Conservation (phyloP, 768 basidiomycete genomes). For the Auricularia sp. region DNA sequence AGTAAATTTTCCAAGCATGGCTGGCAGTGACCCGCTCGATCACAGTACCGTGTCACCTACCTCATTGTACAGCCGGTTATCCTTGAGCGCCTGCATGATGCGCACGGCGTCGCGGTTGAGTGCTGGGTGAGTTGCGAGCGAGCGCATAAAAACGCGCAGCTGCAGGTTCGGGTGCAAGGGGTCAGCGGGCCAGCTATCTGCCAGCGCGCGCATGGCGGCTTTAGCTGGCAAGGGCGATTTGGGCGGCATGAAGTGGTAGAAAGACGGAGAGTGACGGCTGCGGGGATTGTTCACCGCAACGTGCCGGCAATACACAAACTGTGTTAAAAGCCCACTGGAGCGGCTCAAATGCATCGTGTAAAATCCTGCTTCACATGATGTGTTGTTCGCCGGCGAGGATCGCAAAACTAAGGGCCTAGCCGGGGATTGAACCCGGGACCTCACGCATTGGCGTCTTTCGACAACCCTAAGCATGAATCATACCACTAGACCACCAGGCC, state of each 20-base stretch:
- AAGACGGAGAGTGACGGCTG: neutral
- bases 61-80: constrained; percentile 48
- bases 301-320: no score
- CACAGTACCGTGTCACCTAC: constrained; percentile 24
- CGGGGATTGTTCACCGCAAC: neutral
- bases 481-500: constrained; percentile 2
- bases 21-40: no score
- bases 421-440: constrained; percentile 3
- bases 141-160: constrained; percentile 50
- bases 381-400: neutral
- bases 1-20: neutral
- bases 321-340: no score
- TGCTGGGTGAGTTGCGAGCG: constrained; percentile 57
- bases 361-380: no score
- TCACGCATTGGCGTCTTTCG: neutral
- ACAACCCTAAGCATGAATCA: constrained; percentile 1
- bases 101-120: constrained; percentile 51
- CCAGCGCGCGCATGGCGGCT: constrained; percentile 22
- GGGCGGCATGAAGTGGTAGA: neutral
- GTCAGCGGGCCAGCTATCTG: constrained; percentile 55
- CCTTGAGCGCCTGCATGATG: constrained; percentile 44
- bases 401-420: neutral
- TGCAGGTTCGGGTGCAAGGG: constrained; percentile 62
- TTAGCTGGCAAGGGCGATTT: neutral
- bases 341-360: no score